A percentile compares a stretch with the other conserved stretches of the same genome.
phyloP scores from a whole-genome alignment of 805 yeast species.

The Pichia nakasei region DNA sequence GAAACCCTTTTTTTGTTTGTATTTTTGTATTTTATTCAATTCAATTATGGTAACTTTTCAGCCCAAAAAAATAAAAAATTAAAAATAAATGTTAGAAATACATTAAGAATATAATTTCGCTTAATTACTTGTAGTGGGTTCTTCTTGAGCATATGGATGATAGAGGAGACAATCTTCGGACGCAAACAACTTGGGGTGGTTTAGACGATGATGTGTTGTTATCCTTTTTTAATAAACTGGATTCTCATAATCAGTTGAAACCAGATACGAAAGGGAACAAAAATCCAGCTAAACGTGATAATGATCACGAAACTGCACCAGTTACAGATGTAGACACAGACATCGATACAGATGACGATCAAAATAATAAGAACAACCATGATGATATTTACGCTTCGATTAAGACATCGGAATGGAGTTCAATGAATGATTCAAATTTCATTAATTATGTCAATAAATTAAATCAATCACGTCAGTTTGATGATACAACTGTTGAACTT shows the following conservation, averaged over 20 bases:
- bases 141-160: not conserved
- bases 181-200: slow-evolving; percentile 4
- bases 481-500: not conserved
- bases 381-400: not conserved
- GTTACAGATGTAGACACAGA: not conserved
- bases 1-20: too few species aligned
- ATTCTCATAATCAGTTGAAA: not conserved
- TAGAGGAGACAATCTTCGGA: not conserved
- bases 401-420: slow-evolving; percentile 18
- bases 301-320: too few species aligned
- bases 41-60: too few species aligned
- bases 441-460: slow-evolving; percentile 26
- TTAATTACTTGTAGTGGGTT: too few species aligned
- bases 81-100: too few species aligned
- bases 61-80: too few species aligned
- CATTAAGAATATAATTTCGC: too few species aligned
- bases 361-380: slow-evolving; percentile 7
- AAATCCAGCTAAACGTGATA: not conserved
- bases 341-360: slow-evolving; percentile 1
- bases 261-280: not conserved
- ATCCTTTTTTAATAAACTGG: not conserved
- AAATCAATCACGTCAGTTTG: not conserved
- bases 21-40: too few species aligned
- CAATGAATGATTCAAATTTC: slow-evolving; percentile 32
- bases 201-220: slow-evolving; percentile 1